Percentiles rank a stretch among this genome's conserved stretches.
Evolutionary conservation across 352 stramenopile genomes (phyloP).

Genomic region (Phytopythium montanum): DNA sequence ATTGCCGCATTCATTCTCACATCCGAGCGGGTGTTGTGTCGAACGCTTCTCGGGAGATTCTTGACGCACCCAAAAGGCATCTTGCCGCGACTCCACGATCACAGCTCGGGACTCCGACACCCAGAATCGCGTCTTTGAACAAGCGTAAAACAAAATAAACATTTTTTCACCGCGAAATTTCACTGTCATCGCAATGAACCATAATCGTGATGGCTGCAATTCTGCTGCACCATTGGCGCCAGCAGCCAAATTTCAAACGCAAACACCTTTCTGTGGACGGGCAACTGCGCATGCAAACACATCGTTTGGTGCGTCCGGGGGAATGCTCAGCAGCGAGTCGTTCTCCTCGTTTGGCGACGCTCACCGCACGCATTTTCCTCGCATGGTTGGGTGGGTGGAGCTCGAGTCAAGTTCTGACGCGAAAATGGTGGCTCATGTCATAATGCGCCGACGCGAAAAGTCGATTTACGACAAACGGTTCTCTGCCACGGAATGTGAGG

Average conservation of each 20-base stretch:
- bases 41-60: background rate
- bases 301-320: background rate
- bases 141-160: no score
- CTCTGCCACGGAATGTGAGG: no score
- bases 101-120: no score
- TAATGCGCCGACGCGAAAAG: no score
- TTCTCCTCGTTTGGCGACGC: background rate
- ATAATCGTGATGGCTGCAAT: background rate
- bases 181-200: no score
- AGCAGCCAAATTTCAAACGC: background rate
- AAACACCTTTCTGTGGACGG: background rate
- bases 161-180: no score
- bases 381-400: background rate
- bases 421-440: no score
- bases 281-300: background rate
- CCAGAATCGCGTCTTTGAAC: background rate
- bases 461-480: background rate
- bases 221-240: background rate
- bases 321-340: background rate
- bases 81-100: background rate
- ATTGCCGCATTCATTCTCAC: background rate
- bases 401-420: background rate
- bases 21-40: background rate
- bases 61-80: background rate
- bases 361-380: background rate